Conservation (phyloP, 2,329 filamentous ascomycete species). For the Pyrenophora teres region DNA sequence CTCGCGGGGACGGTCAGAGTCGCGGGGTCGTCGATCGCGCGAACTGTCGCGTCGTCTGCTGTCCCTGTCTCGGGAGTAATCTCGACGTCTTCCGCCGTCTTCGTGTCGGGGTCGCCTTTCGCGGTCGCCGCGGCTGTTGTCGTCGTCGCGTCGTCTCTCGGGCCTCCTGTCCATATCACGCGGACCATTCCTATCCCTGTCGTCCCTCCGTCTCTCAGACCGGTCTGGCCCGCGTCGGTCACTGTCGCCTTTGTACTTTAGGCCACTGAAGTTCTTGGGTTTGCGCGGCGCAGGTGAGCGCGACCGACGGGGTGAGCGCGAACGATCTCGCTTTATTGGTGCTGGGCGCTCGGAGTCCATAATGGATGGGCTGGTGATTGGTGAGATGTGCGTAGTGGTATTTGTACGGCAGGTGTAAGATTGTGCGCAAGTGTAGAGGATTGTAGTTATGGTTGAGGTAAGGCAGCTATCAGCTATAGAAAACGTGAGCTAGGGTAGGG, state of each 20-base stretch:
- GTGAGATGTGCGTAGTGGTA: too few relatives aligned
- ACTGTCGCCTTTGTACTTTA: slow-evolving; percentile 60
- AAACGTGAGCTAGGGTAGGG: too few relatives aligned
- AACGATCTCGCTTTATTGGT: slow-evolving; percentile 25
- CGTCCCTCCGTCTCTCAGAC: too few relatives aligned
- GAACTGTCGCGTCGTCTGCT: slow-evolving; percentile 1
- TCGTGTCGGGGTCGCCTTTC: slow-evolving; percentile 19
- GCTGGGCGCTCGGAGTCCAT: slow-evolving; percentile 12
- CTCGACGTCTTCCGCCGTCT: slow-evolving; percentile 23
- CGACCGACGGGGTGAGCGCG: slow-evolving; percentile 34
- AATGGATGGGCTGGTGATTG: neutral
- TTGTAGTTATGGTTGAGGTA: too few relatives aligned
- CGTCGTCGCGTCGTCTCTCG: slow-evolving; percentile 10
- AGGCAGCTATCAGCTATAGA: too few relatives aligned
- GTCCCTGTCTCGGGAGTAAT: slow-evolving; percentile 1
- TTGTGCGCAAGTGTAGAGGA: too few relatives aligned
- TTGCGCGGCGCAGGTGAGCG: slow-evolving; percentile 20
- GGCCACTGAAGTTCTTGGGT: slow-evolving; percentile 55
- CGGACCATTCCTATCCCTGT: too few relatives aligned
- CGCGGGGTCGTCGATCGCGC: slow-evolving; percentile 2
- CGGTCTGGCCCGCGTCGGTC: slow-evolving; percentile 11
- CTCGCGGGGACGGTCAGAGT: slow-evolving; percentile 12
- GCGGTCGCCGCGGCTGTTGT: slow-evolving; percentile 22
- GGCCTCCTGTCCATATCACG: too few relatives aligned
- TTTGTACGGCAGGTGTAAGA: too few relatives aligned